Evolutionary conservation across 441 rosid genomes (phyloP), one percentile per base, ranked within the genome.

Genomic region (Eruca vesicaria): DNA sequence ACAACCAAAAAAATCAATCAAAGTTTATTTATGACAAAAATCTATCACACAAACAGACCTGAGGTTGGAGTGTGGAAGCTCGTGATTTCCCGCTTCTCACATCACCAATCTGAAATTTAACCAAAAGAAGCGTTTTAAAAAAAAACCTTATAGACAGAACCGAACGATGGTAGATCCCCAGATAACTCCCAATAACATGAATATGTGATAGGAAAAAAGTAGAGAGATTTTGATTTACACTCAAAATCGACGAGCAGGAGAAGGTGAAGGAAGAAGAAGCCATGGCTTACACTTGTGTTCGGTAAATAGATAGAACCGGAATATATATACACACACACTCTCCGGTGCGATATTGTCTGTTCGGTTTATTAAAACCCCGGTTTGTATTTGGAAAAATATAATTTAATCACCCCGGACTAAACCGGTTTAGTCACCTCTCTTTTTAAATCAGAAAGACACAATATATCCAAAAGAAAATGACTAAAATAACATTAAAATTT

Each of bases 71-170:
- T 56, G 29, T 20, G 69, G 29, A 62, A 48, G 50, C 63, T 71
- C 76, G 61, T 14, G 70, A 70, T 32, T 53, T 61, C 61, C 73
- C 14, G 32, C 48, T 19, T 71, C 80, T 68, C 19, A 60, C 45
- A 71, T 78, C 66, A 35, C 18, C 31, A 63, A 82, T 80, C 87
- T 82, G 77, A 14, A 78, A 72, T 19, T 28, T 9, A 57, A 73
- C 16, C 10, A 48, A 48, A 29, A 69, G 57, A 50, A 20, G 15
- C 9, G 36, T 32, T 52, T 52, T n/a, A n/a, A n/a, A n/a, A n/a
- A n/a, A n/a, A n/a, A n/a, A n/a, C n/a, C n/a, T n/a, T n/a, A n/a
- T n/a, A n/a, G n/a, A n/a, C n/a, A n/a, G n/a, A n/a, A n/a, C n/a
- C n/a, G n/a, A n/a, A n/a, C n/a, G n/a, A n/a, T n/a, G n/a, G n/a